Percentiles rank a stretch among this genome's conserved stretches.
phyloP scores from a whole-genome alignment of 768 basidiomycete genomes.

The Pleurotus giganteus region DNA sequence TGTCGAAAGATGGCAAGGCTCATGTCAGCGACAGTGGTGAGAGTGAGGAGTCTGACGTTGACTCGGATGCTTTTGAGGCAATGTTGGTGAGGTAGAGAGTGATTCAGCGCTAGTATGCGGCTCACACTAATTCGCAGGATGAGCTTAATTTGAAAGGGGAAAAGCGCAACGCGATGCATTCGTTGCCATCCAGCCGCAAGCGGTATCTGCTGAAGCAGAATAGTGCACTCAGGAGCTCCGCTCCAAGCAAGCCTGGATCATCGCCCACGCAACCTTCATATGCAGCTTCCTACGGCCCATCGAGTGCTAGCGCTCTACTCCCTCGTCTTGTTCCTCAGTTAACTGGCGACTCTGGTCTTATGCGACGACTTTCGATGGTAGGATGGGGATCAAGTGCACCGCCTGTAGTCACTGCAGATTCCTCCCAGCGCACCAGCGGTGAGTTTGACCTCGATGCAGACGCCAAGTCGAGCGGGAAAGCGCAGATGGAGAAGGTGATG shows the following conservation, averaged over 20 bases:
- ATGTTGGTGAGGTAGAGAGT: constrained; percentile 55
- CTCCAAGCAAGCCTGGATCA: constrained; percentile 23
- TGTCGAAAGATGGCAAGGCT: constrained; percentile 26
- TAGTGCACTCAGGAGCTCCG: constrained; percentile 33
- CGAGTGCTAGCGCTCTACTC: constrained; percentile 53
- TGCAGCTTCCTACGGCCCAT: constrained; percentile 56
- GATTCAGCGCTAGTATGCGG: not conserved
- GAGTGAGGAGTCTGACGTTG: constrained; percentile 36
- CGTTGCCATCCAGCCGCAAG: constrained; percentile 62
- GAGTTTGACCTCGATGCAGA: constrained; percentile 29
- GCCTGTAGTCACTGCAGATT: constrained; percentile 28
- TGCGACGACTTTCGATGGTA: constrained; percentile 65
- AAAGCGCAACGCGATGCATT: constrained; percentile 59
- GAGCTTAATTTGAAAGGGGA: constrained; percentile 73
- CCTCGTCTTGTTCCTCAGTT: constrained; percentile 71
- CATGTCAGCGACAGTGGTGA: constrained; percentile 20
- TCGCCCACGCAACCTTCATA: constrained; percentile 33
- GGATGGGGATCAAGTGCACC: constrained; percentile 54
- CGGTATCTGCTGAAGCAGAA: constrained; percentile 63
- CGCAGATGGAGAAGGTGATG: constrained; percentile 25
- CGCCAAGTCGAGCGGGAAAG: constrained; percentile 23
- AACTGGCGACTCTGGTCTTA: constrained; percentile 67
- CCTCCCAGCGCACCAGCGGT: constrained; percentile 31
- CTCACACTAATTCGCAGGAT: constrained; percentile 43
- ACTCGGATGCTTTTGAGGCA: constrained; percentile 54